Evolutionary conservation across 2,329 filamentous ascomycete species (phyloP), one percentile per base, ranked within the genome.

Genomic region (Chrysoporthe cubensis): DNA sequence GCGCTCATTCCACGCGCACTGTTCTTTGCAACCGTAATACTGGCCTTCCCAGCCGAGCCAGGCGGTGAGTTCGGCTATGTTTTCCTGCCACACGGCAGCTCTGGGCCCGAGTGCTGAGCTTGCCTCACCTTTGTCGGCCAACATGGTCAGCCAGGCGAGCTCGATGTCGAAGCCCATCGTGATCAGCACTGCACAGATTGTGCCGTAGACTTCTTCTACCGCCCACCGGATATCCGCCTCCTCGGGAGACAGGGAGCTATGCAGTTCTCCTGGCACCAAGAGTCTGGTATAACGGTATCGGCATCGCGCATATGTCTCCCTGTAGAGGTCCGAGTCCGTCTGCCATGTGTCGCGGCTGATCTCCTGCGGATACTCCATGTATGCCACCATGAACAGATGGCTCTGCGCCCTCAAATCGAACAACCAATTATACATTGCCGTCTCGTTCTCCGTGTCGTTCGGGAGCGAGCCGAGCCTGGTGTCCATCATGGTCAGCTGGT

Each of bases 1-100:
- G 14, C 78, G 76, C 71, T 84, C 80, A 66, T 81, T 78, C 73
- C 76, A 78, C 4, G 70, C 78, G 66, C 83, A 85, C 52, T 76
- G 76, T 42, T 77, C 72, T 3, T 76, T 70, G 67, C 82, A 85
- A 9, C 76, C 74, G 1, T 78, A 75, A 73, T 80, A 83, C 72
- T 83, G 79, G 40, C 81, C 80, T 46, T 80, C 81, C 83, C 83
- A 85, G 5, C 83, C 83, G 0, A 85, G 75, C 82, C 83, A 85
- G 1, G 83, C 82, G 72, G 80, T 79, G 13, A 85, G 72, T 69
- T 83, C 78, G 58, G 80, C 76, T 4, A 83, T 68, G 18, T 77
- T 73, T 6, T 74, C 65, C n/a, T 68, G 72, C 78, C 80, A 81
- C 3, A 60, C 14, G 62, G 46, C 18, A 8, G 68, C 69, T 21